A percentile compares a stretch with the other conserved stretches of the same genome.
Conservation (phyloP, 2,329 filamentous ascomycete genomes). For the Penicillium psychrosexuale region DNA sequence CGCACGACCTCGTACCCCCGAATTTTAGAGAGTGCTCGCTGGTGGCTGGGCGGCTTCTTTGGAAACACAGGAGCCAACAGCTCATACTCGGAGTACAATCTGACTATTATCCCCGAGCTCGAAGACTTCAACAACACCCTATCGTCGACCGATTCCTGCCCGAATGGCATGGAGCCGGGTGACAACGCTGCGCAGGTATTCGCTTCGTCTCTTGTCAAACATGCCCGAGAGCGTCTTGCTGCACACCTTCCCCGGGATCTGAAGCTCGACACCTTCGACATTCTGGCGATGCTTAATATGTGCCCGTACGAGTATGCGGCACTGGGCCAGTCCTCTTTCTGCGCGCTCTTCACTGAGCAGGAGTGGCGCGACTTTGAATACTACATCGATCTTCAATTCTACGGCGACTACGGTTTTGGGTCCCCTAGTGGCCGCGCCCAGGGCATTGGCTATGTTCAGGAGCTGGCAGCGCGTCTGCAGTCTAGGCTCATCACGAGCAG, state of each 20-base stretch:
- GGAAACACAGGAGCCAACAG: conserved; percentile 24
- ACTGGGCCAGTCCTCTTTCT: conserved; percentile 51
- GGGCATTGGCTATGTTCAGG: conserved; percentile 53
- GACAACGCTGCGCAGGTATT: conserved; percentile 37
- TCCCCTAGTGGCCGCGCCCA: conserved; percentile 52
- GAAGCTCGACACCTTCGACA: conserved; percentile 48
- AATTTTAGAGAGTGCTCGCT: conserved; percentile 51
- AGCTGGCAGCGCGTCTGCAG: conserved; percentile 49
- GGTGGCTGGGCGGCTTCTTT: conserved; percentile 43
- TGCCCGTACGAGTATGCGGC: conserved; percentile 55
- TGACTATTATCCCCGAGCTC: conserved; percentile 52
- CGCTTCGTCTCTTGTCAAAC: conserved; percentile 44
- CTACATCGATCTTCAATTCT: conserved; percentile 51
- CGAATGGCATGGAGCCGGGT: conserved; percentile 25
- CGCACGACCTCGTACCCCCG: conserved; percentile 54
- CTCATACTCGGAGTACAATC: conserved; percentile 30
- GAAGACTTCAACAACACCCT: conserved; percentile 53
- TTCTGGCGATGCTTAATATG: conserved; percentile 50
- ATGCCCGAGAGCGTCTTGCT: conserved; percentile 47
- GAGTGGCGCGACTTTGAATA: conserved; percentile 56
- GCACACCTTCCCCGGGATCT: conserved; percentile 48
- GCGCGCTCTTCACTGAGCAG: conserved; percentile 52
- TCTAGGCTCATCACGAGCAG: conserved; percentile 47
- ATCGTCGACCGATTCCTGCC: conserved; percentile 39
- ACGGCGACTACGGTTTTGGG: conserved; percentile 45